Evolutionary conservation across 768 basidiomycete genomes (phyloP).

Genomic region (Macrolepiota fuliginosa): DNA sequence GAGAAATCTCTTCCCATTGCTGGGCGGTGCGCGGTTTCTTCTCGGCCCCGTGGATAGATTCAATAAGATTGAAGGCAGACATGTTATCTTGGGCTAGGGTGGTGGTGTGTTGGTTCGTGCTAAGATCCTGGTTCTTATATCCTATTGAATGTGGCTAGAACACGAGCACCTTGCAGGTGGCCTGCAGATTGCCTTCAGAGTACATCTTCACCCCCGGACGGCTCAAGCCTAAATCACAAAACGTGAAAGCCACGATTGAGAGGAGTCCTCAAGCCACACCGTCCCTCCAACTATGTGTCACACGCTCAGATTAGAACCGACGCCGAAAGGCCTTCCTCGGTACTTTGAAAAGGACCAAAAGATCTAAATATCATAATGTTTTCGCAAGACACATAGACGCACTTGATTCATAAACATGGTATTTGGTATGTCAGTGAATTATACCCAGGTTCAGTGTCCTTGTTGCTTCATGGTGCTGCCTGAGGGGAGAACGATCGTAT

Average conservation of each 20-base stretch:
- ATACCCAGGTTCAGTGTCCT: too few relatives aligned
- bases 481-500: too few relatives aligned
- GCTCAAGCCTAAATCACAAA: neutral
- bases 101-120: neutral
- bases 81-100: neutral
- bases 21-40: constrained; percentile 19
- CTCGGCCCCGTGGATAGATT: constrained; percentile 15
- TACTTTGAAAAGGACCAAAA: too few relatives aligned
- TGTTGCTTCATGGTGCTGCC: too few relatives aligned
- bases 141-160: neutral
- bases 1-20: constrained; percentile 21
- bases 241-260: neutral
- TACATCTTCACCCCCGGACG: neutral
- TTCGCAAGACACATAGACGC: too few relatives aligned
- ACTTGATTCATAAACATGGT: too few relatives aligned
- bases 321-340: too few relatives aligned
- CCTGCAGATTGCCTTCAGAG: neutral
- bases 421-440: too few relatives aligned
- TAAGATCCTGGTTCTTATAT: neutral
- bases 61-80: constrained; percentile 2
- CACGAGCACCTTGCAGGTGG: neutral
- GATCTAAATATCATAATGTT: too few relatives aligned
- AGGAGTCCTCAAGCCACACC: neutral
- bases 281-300: too few relatives aligned
- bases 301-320: too few relatives aligned